Base-by-base conservation (phyloP, 163 green algal genomes). In the Chloromonas sp. region DNA sequence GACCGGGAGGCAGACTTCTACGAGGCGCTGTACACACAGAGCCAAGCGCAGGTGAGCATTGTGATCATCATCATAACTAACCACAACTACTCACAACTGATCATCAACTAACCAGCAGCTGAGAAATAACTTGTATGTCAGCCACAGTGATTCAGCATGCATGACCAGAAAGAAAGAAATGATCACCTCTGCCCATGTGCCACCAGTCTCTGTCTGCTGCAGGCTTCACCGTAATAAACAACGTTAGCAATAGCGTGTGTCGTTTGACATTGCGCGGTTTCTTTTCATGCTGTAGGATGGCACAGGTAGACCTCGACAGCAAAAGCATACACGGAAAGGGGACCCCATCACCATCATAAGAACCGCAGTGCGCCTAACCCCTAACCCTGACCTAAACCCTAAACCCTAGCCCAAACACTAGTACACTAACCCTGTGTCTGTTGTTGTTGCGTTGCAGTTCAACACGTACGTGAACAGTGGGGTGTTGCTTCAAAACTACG, bases 401-500 rank as follows among this genome's bases (percentile, higher is more conserved):
- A 36, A 36, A 36, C 36, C 36, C 36, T 36, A 36, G 36, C 36
- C 36, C 36, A 36, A 36, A 36, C 36, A 36, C 36, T 36, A 36
- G 36, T 36, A 36, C 36, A 36, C 36, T 36, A 36, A 36, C 36
- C 36, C 66, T 2, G 2, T 81, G 58, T 81, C 11, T 79, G 58
- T 58, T 58, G 15, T 70, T 60, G 78, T 0, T 80, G 74, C 13
- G 14, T 2, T 79, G 81, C 81, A 84, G 81, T 84, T 84, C 82
- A 84, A 84, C 82, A 89, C 92, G 60, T 98, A 95, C 87, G 94
- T 98, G 71, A 60, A 87, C 2, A 85, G 84, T 0, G 94, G 95
- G 62, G 97, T 94, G 2, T 87, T 97, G 83, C 86, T 97, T 11
- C 96, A 97, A 89, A 99, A 99, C 90, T 98, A 98, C 83, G 94